A percentile compares a stretch with the other conserved stretches of the same genome.
These are phyloP conservation scores for Pelagophyceae sp. DNA, from an alignment of 352 stramenopile genomes.

Conservation along the genomic window DNA sequence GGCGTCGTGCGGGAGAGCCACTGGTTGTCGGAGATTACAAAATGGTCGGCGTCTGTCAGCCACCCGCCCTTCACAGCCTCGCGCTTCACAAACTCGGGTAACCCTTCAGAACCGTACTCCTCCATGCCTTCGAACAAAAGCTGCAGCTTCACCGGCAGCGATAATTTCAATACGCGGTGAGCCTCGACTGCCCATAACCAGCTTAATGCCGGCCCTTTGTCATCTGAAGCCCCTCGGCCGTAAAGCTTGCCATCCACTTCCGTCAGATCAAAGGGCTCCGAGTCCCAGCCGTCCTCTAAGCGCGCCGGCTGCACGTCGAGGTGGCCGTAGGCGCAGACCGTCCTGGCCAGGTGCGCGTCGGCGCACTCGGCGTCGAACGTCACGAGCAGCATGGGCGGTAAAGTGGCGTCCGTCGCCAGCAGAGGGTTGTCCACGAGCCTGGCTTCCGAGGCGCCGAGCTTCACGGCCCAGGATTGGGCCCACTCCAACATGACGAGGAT, in stretches of 20 bases:
- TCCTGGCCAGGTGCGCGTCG: constrained; percentile 36
- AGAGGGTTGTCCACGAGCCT: constrained; percentile 41
- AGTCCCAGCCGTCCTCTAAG: constrained; percentile 55
- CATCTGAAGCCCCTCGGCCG: constrained; percentile 54
- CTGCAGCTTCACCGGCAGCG: constrained; percentile 54
- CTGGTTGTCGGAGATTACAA: constrained; percentile 59
- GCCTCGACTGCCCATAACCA: constrained; percentile 56
- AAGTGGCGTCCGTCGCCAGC: constrained; percentile 32
- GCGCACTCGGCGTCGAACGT: constrained; percentile 34
- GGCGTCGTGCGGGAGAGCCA: constrained; percentile 57
- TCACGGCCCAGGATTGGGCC: constrained; percentile 40
- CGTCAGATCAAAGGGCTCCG: constrained; percentile 55
- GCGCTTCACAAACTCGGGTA: constrained; percentile 48
- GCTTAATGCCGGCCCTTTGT: constrained; percentile 55
- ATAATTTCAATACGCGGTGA: constrained; percentile 41
- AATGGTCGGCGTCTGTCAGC: constrained; percentile 24
- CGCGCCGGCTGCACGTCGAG: constrained; percentile 59
- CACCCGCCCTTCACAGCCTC: constrained; percentile 26
- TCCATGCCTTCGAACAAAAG: constrained; percentile 59
- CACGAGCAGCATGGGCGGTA: constrained; percentile 49
- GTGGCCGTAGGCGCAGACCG: constrained; percentile 55
- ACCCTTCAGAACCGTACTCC: constrained; percentile 47
- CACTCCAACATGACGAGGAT: constrained; percentile 52
- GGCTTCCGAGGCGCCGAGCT: constrained; percentile 36
- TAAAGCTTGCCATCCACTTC: constrained; percentile 56